Percentiles rank a stretch among this genome's conserved stretches.
These are phyloP conservation scores for Rhynchosporium secalis DNA, from an alignment of 2,329 filamentous ascomycete genomes.

Conservation along the genomic window DNA sequence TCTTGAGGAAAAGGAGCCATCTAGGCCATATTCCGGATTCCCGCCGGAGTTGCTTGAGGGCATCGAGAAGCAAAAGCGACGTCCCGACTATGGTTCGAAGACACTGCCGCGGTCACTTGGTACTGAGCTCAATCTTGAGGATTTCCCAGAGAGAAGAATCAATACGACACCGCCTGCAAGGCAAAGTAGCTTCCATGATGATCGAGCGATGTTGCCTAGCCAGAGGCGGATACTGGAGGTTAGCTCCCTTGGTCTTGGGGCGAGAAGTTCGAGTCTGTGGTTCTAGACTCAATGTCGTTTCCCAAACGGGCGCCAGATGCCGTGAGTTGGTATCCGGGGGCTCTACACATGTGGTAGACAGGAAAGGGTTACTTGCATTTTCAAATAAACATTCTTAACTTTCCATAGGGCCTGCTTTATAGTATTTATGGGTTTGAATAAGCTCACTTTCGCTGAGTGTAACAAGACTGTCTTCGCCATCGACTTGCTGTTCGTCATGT, in stretches of 20 bases:
- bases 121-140: slow-evolving; percentile 9
- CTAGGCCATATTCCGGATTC: slow-evolving; percentile 26
- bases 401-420: too few relatives aligned
- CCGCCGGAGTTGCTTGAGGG: slow-evolving; percentile 28
- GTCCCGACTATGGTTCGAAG: slow-evolving; percentile 21
- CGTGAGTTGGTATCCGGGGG: too few relatives aligned
- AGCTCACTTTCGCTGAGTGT: background rate
- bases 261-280: slow-evolving; percentile 33
- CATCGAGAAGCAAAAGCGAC: slow-evolving; percentile 20
- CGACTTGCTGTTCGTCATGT: background rate
- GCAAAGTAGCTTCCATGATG: slow-evolving; percentile 33
- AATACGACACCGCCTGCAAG: slow-evolving; percentile 8
- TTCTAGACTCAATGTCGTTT: slow-evolving; percentile 15
- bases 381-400: background rate
- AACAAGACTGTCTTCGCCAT: too few relatives aligned
- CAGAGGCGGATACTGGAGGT: slow-evolving; percentile 23
- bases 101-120: slow-evolving; percentile 28
- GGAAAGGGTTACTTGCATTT: background rate
- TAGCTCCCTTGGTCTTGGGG: slow-evolving; percentile 5
- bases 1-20: slow-evolving; percentile 1
- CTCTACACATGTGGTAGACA: background rate
- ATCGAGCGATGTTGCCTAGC: slow-evolving; percentile 34
- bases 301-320: too few relatives aligned
- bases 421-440: background rate
- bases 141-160: background rate